These are phyloP conservation scores for Russula foetens DNA, from an alignment of 768 basidiomycete species.

Conservation along the genomic window DNA sequence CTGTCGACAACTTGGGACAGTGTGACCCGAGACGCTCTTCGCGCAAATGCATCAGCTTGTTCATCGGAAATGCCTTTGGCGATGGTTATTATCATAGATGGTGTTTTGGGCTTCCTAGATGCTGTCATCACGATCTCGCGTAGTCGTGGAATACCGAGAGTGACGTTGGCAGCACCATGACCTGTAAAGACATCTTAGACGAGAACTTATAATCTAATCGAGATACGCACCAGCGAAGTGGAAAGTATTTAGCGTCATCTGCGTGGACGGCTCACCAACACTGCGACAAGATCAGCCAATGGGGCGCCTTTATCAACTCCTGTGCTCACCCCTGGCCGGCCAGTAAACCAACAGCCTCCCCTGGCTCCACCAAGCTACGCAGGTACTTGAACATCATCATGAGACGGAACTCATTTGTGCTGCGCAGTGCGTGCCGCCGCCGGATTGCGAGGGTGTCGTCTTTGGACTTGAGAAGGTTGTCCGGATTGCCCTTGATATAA, in stretches of 20 bases:
- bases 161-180: slow-evolving; percentile 98
- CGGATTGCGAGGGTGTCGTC: slow-evolving; percentile 35
- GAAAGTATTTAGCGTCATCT: slow-evolving; percentile 99
- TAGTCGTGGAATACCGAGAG: slow-evolving; percentile 95
- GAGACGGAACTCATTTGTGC: slow-evolving; percentile 55
- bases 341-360: slow-evolving; percentile 95
- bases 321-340: slow-evolving; percentile 86
- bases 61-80: slow-evolving; percentile 41
- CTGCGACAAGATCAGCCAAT: slow-evolving; percentile 33
- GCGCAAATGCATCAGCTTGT: slow-evolving; percentile 75
- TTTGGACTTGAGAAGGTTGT: slow-evolving; percentile 37
- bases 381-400: slow-evolving; percentile 92
- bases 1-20: slow-evolving; percentile 84
- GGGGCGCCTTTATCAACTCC: not conserved
- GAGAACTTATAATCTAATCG: not conserved
- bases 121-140: slow-evolving; percentile 99
- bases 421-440: slow-evolving; percentile 40
- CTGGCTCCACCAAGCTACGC: slow-evolving; percentile 89
- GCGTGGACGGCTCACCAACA: slow-evolving; percentile 97
- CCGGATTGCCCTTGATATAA: slow-evolving; percentile 72
- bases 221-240: slow-evolving; percentile 81
- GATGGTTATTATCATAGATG: slow-evolving; percentile 87
- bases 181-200: slow-evolving; percentile 39
- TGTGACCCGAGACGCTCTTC: slow-evolving; percentile 75
- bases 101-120: slow-evolving; percentile 90